Base-by-base conservation (phyloP, 2,329 filamentous ascomycete genomes). In the Aspergillus oerlinghausenensis region DNA sequence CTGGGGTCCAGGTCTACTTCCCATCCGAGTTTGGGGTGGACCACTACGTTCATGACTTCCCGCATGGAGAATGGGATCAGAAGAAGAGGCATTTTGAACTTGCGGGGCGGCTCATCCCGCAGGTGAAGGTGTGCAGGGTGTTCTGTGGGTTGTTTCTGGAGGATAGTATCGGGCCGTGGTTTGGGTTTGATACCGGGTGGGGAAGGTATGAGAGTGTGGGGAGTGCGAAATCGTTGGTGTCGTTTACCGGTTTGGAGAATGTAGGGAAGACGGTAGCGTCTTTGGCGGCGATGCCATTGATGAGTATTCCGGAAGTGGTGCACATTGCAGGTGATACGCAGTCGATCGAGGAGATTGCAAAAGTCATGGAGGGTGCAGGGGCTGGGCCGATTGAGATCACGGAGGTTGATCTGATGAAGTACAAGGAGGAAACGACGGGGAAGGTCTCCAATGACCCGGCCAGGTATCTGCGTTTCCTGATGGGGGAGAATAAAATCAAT, bases 1-100 rank as follows among this genome's bases (percentile, higher is more conserved):
- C 71, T 0, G 49, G 60, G 0, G 56, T 74, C 28, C 65, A 64
- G 55, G 54, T 74, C 5, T 75, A 75, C 57, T 65, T 74, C 49
- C 68, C 68, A 10, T 74, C 73, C 4, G 72, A 74, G 28, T 74
- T 74, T 51, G 73, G 73, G 11, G 72, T 74, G 42, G 67, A 75
- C 55, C 72, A 75, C 54, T 70, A 71, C 49, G 49, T 71, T 19
- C 71, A 74, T 52, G 69, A 73, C 52, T 73, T 73, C 53, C 28
- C 61, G n/a, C 67, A 71, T 32, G 60, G 64, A 1, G 71, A 73
- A 52, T 73, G 70, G 71, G 67, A 70, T 47, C 59, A 60, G 19
- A 73, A 73, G 55, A 72, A 70, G 52, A 49, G 55, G 1, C 70
- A 73, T 55, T 60, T 65, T 23, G 56, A 54, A 8, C 60, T 69